Evolutionary conservation across 2,329 filamentous ascomycete genomes (phyloP).

Genomic region (Hymenoscyphus albidus): DNA sequence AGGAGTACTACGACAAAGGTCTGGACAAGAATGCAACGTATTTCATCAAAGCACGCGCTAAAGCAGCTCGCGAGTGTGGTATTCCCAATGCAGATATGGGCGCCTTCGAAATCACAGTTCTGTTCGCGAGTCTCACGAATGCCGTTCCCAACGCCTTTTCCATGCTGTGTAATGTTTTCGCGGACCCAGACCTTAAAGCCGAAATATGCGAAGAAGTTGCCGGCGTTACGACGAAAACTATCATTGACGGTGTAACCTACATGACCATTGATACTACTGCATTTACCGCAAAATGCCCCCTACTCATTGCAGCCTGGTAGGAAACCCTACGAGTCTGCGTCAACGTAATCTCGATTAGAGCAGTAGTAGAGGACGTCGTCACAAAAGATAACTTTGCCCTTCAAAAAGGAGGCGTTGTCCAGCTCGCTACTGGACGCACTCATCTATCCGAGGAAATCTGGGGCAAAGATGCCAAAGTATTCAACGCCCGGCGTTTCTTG

Average conservation of each 20-base stretch:
- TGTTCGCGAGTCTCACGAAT: slow-evolving; percentile 36
- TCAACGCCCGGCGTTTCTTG: slow-evolving; percentile 43
- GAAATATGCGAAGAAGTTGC: slow-evolving; percentile 35
- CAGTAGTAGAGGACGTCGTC: slow-evolving; percentile 40
- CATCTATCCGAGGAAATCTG: slow-evolving; percentile 42
- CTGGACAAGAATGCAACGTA: slow-evolving; percentile 31
- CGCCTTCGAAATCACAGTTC: slow-evolving; percentile 35
- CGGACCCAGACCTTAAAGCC: slow-evolving; percentile 29
- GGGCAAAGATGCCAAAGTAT: slow-evolving; percentile 41
- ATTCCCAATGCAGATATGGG: slow-evolving; percentile 34
- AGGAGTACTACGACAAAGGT: slow-evolving; percentile 30
- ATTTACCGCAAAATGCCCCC: slow-evolving; percentile 40
- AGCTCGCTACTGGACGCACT: slow-evolving; percentile 43
- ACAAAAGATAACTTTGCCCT: slow-evolving; percentile 41
- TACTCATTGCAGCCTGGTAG: slow-evolving; percentile 43
- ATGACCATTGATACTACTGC: slow-evolving; percentile 31
- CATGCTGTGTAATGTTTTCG: slow-evolving; percentile 37
- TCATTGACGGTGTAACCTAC: slow-evolving; percentile 13
- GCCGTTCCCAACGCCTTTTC: slow-evolving; percentile 41
- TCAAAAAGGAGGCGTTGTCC: slow-evolving; percentile 41
- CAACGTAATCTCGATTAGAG: slow-evolving; percentile 39
- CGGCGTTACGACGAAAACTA: slow-evolving; percentile 18
- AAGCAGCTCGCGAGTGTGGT: slow-evolving; percentile 28
- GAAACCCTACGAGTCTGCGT: slow-evolving; percentile 44
- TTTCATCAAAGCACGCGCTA: slow-evolving; percentile 32